Percentiles rank a stretch among this genome's conserved stretches.
phyloP scores from a whole-genome alignment of 2,329 filamentous ascomycete genomes.

The Aspergillus pseudoviridinutans region DNA sequence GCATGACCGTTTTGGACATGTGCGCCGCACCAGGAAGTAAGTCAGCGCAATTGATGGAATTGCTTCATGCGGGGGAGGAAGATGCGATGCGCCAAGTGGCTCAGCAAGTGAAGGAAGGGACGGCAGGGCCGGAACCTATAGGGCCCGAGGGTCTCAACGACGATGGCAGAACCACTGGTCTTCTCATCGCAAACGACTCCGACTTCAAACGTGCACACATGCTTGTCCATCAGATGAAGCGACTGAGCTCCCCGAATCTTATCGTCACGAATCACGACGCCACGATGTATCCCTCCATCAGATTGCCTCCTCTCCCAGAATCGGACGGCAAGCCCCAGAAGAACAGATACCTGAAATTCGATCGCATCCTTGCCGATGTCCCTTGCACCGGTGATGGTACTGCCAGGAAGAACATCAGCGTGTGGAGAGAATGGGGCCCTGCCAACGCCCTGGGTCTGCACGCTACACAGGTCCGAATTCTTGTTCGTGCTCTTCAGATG shows the following conservation, averaged over 20 bases:
- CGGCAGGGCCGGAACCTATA: constrained; percentile 48
- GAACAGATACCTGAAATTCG: constrained; percentile 84
- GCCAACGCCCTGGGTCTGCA: constrained; percentile 84
- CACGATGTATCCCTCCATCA: constrained; percentile 89
- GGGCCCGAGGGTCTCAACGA: constrained; percentile 59
- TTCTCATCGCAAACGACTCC: constrained; percentile 91
- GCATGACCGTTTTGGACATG: constrained; percentile 91
- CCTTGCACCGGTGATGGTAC: constrained; percentile 97
- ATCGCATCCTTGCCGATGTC: constrained; percentile 92
- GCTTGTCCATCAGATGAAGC: constrained; percentile 96
- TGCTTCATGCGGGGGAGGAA: constrained; percentile 91
- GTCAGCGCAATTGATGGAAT: constrained; percentile 89
- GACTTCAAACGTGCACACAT: constrained; percentile 97
- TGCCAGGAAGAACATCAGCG: constrained; percentile 81
- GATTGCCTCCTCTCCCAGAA: constrained; percentile 60
- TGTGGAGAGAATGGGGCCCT: constrained; percentile 95
- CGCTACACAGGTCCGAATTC: constrained; percentile 79
- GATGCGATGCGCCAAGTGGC: constrained; percentile 72
- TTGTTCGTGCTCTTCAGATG: constrained; percentile 90
- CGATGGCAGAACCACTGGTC: constrained; percentile 80
- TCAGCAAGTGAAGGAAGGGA: constrained; percentile 58
- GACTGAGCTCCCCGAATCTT: constrained; percentile 90
- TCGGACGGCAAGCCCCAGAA: constrained; percentile 51
- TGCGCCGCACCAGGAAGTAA: constrained; percentile 97
- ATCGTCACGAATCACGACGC: constrained; percentile 98